These are phyloP conservation scores for Chaetomium globosum DNA, from an alignment of 2,329 filamentous ascomycete species.

Conservation along the genomic window DNA sequence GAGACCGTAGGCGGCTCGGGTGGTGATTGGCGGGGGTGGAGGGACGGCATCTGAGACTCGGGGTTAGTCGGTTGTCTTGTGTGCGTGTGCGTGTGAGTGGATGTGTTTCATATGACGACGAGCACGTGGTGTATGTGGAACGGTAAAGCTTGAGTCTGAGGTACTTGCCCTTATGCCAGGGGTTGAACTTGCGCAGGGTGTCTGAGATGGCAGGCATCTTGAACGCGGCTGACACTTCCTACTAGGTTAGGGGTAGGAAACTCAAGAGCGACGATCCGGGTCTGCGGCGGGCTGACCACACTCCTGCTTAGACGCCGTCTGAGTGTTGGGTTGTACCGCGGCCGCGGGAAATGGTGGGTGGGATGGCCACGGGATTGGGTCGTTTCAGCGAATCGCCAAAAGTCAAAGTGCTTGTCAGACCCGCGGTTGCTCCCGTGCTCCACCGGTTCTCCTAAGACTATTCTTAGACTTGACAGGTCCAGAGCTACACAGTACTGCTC, in stretches of 20 bases:
- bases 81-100: neutral
- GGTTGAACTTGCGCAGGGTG: slow-evolving; percentile 32
- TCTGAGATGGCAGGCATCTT: slow-evolving; percentile 35
- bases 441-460: slow-evolving; percentile 9
- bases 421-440: slow-evolving; percentile 21
- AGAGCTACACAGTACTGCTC: neutral
- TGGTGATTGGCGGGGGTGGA: slow-evolving; percentile 48
- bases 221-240: neutral
- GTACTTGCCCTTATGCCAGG: slow-evolving; percentile 34
- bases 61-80: slow-evolving; percentile 9
- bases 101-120: slow-evolving; percentile 2
- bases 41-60: slow-evolving; percentile 35
- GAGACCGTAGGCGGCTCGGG: slow-evolving; percentile 41
- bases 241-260: neutral
- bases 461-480: slow-evolving; percentile 15
- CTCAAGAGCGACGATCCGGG: neutral
- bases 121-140: slow-evolving; percentile 15
- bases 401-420: slow-evolving; percentile 16
- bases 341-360: neutral
- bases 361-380: slow-evolving; percentile 21
- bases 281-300: neutral
- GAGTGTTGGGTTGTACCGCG: slow-evolving; percentile 18
- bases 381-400: slow-evolving; percentile 26
- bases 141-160: neutral
- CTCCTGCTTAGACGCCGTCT: slow-evolving; percentile 28